Conservation (phyloP, 495 filamentous ascomycete genomes). For the Entonaema liquescens region DNA sequence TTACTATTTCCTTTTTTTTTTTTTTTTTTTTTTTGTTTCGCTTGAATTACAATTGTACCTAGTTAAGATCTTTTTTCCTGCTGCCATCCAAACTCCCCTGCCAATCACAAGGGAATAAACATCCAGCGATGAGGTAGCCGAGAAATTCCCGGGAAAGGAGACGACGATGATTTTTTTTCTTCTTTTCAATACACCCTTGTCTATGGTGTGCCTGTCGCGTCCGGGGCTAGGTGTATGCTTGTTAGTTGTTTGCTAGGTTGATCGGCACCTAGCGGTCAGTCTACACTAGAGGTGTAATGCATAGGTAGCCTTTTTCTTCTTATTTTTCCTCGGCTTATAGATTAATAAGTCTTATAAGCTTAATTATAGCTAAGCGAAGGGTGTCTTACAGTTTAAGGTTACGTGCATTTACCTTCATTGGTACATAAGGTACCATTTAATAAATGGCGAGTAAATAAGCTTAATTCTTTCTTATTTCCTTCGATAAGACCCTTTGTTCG, state of each 20-base stretch:
- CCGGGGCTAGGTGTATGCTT: background rate
- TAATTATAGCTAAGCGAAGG: background rate
- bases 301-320: background rate
- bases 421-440: too few species aligned
- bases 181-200: background rate
- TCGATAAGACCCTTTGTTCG: background rate
- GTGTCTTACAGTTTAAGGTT: background rate
- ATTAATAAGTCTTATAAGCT: background rate
- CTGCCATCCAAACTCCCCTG: background rate
- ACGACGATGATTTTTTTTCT: background rate
- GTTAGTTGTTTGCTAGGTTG: background rate
- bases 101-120: background rate
- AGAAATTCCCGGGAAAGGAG: background rate
- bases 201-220: conserved; percentile 3
- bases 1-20: background rate
- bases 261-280: conserved; percentile 1
- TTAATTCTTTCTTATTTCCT: background rate
- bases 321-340: background rate
- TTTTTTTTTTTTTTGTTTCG: background rate
- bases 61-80: background rate
- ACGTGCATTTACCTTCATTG: background rate
- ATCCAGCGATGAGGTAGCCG: background rate
- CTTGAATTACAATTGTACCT: background rate
- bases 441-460: background rate
- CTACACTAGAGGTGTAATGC: background rate